phyloP scores from a whole-genome alignment of 305 asterid species.

The Fraxinus latifolia region DNA sequence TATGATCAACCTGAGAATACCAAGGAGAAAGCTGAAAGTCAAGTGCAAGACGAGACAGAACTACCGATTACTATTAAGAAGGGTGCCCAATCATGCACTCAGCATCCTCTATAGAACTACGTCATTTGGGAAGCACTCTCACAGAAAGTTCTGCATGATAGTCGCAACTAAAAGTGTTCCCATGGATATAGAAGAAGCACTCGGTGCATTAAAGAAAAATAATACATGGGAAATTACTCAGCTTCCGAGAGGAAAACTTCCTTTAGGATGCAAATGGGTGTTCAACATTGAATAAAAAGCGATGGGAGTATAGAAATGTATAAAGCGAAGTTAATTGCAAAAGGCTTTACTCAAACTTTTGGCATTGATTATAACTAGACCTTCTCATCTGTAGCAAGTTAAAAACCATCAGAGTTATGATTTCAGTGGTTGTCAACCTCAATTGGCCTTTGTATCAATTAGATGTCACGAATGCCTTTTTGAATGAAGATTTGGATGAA shows the following conservation, averaged over 20 bases:
- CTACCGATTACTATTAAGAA: neutral
- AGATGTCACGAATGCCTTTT: neutral
- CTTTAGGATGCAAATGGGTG: neutral
- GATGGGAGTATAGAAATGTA: neutral
- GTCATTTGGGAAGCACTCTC: neutral
- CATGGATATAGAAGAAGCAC: neutral
- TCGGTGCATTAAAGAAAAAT: neutral
- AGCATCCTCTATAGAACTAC: neutral
- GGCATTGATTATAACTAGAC: neutral
- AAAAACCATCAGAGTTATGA: neutral
- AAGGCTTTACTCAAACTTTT: neutral
- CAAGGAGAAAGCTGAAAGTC: too few relatives aligned
- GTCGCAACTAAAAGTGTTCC: neutral
- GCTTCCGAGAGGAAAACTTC: neutral
- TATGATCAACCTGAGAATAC: too few relatives aligned
- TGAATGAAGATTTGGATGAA: neutral
- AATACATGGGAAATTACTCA: neutral
- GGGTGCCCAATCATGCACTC: neutral
- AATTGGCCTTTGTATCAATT: neutral
- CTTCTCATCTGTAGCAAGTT: neutral
- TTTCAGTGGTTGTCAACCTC: neutral
- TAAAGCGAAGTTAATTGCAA: neutral
- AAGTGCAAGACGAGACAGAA: too few relatives aligned
- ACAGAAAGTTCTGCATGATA: neutral
- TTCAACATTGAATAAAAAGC: neutral